Evolutionary conservation across 1,284 basidiomycete species (phyloP).

Genomic region (Papiliotrema laurentii): DNA sequence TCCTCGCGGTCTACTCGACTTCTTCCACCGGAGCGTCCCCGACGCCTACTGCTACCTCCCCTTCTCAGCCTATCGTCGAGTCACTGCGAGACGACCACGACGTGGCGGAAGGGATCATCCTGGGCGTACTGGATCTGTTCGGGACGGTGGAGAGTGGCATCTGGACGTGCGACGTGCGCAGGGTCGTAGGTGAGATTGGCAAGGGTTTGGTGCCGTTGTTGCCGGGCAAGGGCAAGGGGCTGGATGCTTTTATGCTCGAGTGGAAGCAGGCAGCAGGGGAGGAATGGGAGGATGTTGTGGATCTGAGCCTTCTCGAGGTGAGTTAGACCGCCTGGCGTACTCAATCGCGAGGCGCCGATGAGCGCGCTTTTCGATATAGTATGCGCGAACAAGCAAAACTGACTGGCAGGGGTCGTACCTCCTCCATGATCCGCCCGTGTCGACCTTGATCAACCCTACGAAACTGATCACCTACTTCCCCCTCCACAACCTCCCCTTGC

Average conservation of each 20-base stretch:
- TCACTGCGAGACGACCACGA: constrained; percentile 70
- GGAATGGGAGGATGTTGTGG: constrained; percentile 59
- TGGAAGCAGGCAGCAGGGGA: constrained; percentile 73
- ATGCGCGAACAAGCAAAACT: too few relatives aligned
- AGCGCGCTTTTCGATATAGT: too few relatives aligned
- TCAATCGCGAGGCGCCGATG: not conserved
- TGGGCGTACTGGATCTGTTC: constrained; percentile 74
- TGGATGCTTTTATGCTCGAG: constrained; percentile 56
- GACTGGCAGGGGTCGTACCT: constrained; percentile 67
- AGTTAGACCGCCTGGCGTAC: constrained; percentile 23
- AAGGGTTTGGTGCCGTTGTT: constrained; percentile 63
- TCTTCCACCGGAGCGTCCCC: not conserved
- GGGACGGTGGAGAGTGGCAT: constrained; percentile 53
- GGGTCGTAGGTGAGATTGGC: constrained; percentile 39
- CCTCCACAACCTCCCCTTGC: constrained; percentile 63
- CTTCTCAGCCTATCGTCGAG: constrained; percentile 52
- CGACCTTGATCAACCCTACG: constrained; percentile 19
- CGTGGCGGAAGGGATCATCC: constrained; percentile 57
- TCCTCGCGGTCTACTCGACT: constrained; percentile 51
- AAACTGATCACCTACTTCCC: constrained; percentile 63
- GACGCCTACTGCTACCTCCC: constrained; percentile 20
- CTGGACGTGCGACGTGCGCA: constrained; percentile 29
- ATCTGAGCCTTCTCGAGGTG: constrained; percentile 63
- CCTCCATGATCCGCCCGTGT: constrained; percentile 17
- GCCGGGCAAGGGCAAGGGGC: constrained; percentile 38